Base-by-base conservation (phyloP, 2,329 filamentous ascomycete genomes). In the Cadophora gregata region DNA sequence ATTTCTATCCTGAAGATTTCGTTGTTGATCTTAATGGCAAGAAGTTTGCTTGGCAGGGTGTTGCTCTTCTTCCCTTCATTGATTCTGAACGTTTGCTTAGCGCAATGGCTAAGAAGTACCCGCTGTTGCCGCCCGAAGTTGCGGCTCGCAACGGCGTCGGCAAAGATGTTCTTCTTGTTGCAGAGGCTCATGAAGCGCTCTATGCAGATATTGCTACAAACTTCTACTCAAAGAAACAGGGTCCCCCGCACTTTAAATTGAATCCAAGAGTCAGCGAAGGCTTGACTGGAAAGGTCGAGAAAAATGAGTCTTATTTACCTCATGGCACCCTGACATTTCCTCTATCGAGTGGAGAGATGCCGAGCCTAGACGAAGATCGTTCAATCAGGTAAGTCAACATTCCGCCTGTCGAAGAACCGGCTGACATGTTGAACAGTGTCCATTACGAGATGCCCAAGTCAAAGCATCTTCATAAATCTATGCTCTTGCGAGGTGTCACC, bases 21-120 rank as follows among this genome's bases (percentile, higher is more conserved):
- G 88, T 91, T 19, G 86, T 98, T 62, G 96, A 99, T 78, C 81
- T 98, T 50, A 99, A 99, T 72, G 96, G 96, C 63, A 98, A 98
- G 82, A 99, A 98, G 78, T 96, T 97, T 81, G 93, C 93, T 0
- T 99, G 96, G 96, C 95, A 98, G 78, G 96, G 96, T 70, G 91
- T 99, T 62, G 93, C 93, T 2, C 83, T 99, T 24, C 84, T 99
- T 38, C 96, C 96, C 0, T 99, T 98, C 78, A 99, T 99, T 74
- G 94, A 99, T 74, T 96, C 97, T 84, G 88, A 90, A 62, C 89
- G 94, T 62, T 82, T 99, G 21, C 83, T 99, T 9, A 84, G 85
- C 21, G 95, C 95, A 9, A 95, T 98, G 82, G 86, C 88, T 58
- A 90, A 88, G 70, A 93, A 91, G 74, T 97, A 97, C 75, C 91